Evolutionary conservation across 2,329 filamentous ascomycete genomes (phyloP).

Genomic region (Nemania diffusa): DNA sequence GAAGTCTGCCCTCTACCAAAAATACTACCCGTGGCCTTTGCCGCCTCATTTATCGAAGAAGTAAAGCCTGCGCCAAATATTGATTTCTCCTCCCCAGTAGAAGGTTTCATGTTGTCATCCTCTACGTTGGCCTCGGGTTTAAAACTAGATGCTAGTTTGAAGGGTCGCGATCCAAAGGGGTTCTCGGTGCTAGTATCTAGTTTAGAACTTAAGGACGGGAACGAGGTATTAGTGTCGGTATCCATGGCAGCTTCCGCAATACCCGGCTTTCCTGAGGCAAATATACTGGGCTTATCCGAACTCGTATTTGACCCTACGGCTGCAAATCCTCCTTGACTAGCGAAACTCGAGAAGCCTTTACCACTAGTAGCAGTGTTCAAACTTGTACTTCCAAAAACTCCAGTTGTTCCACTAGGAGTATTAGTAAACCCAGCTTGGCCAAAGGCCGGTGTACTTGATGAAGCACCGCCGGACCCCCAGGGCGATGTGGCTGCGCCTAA

Average conservation of each 20-base stretch:
- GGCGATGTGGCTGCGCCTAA: constrained; percentile 63
- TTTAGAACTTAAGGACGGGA: constrained; percentile 54
- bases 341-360: constrained; percentile 58
- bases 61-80: constrained; percentile 72
- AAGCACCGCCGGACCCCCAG: constrained; percentile 59
- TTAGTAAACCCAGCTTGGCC: constrained; percentile 64
- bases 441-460: constrained; percentile 58
- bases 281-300: constrained; percentile 52
- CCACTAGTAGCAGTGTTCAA: constrained; percentile 32
- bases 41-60: constrained; percentile 63
- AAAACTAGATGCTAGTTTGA: constrained; percentile 76
- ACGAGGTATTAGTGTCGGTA: constrained; percentile 50
- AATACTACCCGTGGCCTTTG: constrained; percentile 52
- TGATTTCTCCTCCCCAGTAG: constrained; percentile 54
- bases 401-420: constrained; percentile 33
- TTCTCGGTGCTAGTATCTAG: constrained; percentile 46
- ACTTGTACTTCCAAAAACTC: constrained; percentile 38
- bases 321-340: constrained; percentile 65
- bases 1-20: constrained; percentile 39
- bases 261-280: constrained; percentile 53
- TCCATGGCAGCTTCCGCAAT: constrained; percentile 50
- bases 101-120: constrained; percentile 56
- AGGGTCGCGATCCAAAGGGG: constrained; percentile 64
- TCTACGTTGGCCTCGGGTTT: constrained; percentile 71
- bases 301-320: constrained; percentile 55